These are phyloP conservation scores for Puccinia triticina DNA, from an alignment of 1,284 basidiomycete genomes.

Conservation along the genomic window DNA sequence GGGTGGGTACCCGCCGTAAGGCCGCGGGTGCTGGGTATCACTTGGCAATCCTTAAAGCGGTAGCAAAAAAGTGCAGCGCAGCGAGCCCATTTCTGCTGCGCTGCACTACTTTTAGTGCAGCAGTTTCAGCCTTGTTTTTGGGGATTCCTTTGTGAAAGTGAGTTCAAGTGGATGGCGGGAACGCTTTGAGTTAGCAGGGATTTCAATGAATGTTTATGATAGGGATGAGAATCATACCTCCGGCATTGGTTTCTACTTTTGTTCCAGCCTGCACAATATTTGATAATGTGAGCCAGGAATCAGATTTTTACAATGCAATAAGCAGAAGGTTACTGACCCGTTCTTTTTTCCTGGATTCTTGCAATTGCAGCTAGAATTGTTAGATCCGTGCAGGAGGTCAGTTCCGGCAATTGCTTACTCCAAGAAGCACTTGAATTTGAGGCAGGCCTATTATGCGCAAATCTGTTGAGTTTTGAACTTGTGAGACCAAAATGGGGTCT, in stretches of 20 bases:
- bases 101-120: no score
- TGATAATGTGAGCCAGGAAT: neutral
- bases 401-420: neutral
- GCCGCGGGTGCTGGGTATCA: no score
- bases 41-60: no score
- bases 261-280: conserved; percentile 32
- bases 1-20: no score
- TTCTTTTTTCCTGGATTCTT: conserved; percentile 48
- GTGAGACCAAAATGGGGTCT: no score
- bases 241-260: conserved; percentile 42
- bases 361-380: conserved; percentile 36
- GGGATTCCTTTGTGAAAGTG: conserved; percentile 30
- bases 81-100: no score
- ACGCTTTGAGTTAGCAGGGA: neutral
- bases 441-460: conserved; percentile 26
- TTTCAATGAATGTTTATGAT: neutral
- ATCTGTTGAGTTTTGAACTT: no score
- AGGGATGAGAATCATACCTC: conserved; percentile 12
- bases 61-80: no score
- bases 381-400: neutral
- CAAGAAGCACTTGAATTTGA: neutral
- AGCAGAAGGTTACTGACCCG: conserved; percentile 4
- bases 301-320: neutral
- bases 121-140: no score
- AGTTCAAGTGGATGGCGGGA: neutral